Conservation (phyloP, 768 basidiomycete genomes). For the Boletus subparvulus region DNA sequence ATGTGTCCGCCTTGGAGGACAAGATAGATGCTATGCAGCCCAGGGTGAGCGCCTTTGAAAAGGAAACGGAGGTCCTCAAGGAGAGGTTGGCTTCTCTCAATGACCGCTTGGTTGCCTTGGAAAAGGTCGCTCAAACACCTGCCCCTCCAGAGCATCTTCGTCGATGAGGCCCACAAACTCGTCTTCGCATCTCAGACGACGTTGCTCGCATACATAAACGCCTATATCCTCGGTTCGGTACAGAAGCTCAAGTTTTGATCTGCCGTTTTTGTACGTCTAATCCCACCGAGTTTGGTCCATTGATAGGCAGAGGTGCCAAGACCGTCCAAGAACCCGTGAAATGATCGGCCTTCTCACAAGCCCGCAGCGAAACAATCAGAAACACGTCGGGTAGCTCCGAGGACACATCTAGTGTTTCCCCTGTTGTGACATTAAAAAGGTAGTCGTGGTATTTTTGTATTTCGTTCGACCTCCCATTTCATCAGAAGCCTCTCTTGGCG, state of each 20-base stretch:
- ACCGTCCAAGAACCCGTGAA: neutral
- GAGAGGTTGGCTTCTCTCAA: conserved; percentile 1
- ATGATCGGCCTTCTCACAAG: neutral
- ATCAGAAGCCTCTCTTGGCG: neutral
- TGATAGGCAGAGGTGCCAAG: neutral
- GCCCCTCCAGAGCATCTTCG: neutral
- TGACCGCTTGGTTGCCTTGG: conserved; percentile 6
- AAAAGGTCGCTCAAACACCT: neutral
- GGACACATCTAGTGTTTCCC: neutral
- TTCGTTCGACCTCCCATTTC: neutral
- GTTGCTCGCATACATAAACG: conserved; percentile 4
- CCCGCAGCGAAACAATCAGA: neutral
- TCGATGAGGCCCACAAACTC: neutral
- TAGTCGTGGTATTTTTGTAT: neutral
- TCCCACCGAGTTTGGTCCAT: neutral
- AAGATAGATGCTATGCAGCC: neutral
- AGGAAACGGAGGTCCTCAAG: conserved; percentile 1
- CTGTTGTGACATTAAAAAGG: neutral
- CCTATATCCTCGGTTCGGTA: conserved; percentile 5
- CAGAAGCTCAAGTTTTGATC: neutral
- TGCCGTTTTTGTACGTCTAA: conserved; percentile 4
- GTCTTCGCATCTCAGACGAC: neutral
- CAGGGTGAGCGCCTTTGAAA: neutral
- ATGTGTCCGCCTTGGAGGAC: neutral
- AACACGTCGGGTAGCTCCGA: neutral